Evolutionary conservation across 73 alveolate genomes (phyloP).

Genomic region (Paramecium octaurelia): DNA sequence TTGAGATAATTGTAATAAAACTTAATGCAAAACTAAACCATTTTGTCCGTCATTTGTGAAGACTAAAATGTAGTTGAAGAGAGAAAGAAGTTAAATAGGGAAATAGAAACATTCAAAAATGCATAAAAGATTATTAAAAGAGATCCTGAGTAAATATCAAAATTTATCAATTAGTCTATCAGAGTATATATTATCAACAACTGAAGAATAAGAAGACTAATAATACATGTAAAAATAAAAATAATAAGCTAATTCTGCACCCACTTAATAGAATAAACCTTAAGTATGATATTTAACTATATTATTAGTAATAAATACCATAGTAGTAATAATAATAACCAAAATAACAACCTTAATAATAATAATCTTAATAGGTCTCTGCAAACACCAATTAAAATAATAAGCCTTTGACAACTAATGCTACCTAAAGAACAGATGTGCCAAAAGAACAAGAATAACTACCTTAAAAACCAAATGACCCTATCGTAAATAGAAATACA

Average conservation of each 20-base stretch:
- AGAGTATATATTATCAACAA: neutral
- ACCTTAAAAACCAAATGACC: neutral
- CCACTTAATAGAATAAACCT: neutral
- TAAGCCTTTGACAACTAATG: neutral
- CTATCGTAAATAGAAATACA: neutral
- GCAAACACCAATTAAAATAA: neutral
- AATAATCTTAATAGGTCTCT: neutral
- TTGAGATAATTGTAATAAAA: slow-evolving; percentile 66
- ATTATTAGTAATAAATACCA: neutral
- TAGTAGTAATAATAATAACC: neutral
- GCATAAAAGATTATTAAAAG: slow-evolving; percentile 76
- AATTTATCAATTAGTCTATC: slow-evolving; percentile 1
- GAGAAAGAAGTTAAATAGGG: slow-evolving; percentile 62
- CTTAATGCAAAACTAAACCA: slow-evolving; percentile 43
- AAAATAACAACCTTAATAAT: neutral
- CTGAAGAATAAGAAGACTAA: neutral
- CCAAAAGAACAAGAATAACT: neutral
- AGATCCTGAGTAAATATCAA: slow-evolving; percentile 67
- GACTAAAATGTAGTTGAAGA: slow-evolving; percentile 66
- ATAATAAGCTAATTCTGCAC: neutral
- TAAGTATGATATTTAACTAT: neutral
- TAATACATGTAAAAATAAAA: neutral
- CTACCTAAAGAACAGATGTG: neutral
- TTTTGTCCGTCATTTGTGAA: slow-evolving; percentile 52
- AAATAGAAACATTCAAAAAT: slow-evolving; percentile 67